These are phyloP conservation scores for Biancaea sappan DNA, from an alignment of 306 rosid species.

Conservation along the genomic window DNA sequence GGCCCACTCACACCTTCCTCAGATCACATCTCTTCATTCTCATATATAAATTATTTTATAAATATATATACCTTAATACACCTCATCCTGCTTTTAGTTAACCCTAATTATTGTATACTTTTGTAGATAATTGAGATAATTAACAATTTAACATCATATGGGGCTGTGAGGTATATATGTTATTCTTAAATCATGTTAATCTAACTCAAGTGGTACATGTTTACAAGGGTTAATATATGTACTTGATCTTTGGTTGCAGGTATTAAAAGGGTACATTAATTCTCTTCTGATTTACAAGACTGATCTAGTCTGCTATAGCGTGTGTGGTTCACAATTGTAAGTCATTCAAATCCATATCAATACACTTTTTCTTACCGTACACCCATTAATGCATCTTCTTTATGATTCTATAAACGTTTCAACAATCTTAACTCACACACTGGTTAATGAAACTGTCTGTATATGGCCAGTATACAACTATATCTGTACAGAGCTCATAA, in stretches of 20 bases:
- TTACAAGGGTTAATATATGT: not conserved
- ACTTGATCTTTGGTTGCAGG: slow-evolving; percentile 20
- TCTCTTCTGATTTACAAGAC: not conserved
- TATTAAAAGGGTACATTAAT: not conserved
- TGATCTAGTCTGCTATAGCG: not conserved
- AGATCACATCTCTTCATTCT: not conserved
- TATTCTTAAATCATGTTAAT: not conserved
- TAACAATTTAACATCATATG: too few species aligned
- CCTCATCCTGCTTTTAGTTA: too few species aligned
- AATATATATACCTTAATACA: too few species aligned
- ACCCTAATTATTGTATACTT: too few species aligned
- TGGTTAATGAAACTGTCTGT: not conserved
- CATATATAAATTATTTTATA: not conserved
- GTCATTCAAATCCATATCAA: not conserved
- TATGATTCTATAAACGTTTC: not conserved
- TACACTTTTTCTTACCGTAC: not conserved
- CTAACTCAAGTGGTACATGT: not conserved
- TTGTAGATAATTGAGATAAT: too few species aligned
- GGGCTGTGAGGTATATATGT: too few species aligned
- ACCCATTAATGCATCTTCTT: too few species aligned
- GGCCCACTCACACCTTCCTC: slow-evolving; percentile 31
- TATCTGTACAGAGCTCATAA: too few species aligned
- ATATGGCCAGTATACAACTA: too few species aligned
- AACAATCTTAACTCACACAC: not conserved
- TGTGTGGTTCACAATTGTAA: slow-evolving; percentile 7